phyloP scores from a whole-genome alignment of 2,329 filamentous ascomycete species.

The Septoria petroselini region DNA sequence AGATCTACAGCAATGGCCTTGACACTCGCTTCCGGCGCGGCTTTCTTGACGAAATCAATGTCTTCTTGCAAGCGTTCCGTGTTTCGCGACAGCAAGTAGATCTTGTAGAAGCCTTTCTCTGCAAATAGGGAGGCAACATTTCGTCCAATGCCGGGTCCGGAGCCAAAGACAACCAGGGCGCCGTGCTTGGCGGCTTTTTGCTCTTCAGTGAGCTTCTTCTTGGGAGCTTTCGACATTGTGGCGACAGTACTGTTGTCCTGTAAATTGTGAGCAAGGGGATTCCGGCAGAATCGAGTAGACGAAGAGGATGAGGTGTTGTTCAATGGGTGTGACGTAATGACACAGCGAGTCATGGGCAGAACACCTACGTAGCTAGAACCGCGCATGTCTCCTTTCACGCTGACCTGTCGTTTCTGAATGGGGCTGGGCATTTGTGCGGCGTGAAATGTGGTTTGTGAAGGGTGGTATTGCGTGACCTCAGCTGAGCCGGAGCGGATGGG shows the following conservation, averaged over 20 bases:
- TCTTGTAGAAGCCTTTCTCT: constrained; percentile 28
- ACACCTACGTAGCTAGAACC: too few species aligned
- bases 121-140: constrained; percentile 32
- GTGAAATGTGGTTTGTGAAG: too few species aligned
- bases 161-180: constrained; percentile 33
- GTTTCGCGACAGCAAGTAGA: constrained; percentile 30
- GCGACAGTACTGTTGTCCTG: not conserved
- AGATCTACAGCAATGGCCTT: constrained; percentile 46
- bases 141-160: constrained; percentile 34
- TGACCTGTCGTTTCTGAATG: too few species aligned
- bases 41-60: constrained; percentile 22
- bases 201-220: constrained; percentile 11
- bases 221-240: constrained; percentile 13
- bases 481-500: too few species aligned
- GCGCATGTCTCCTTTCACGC: not conserved
- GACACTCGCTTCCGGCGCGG: constrained; percentile 32
- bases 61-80: constrained; percentile 28
- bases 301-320: too few species aligned
- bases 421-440: too few species aligned
- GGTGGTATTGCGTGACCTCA: too few species aligned
- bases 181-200: constrained; percentile 22
- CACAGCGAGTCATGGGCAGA: too few species aligned
- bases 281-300: too few species aligned
- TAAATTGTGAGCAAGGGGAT: not conserved
- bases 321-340: too few species aligned